Base-by-base conservation (phyloP, 768 basidiomycete genomes). In the Coprinopsis sp. region DNA sequence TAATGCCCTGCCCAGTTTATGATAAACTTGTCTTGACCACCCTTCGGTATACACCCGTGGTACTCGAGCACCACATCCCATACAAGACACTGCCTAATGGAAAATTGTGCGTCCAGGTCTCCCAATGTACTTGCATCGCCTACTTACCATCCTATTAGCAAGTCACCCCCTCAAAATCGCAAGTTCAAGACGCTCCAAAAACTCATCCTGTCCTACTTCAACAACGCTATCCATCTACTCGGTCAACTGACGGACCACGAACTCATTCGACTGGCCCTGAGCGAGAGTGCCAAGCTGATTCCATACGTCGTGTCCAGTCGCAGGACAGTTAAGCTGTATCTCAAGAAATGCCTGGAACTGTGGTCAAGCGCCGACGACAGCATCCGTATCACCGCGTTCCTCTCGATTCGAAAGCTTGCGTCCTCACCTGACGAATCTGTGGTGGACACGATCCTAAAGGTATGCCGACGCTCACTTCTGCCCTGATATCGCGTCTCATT, bases 11-110 rank as follows among this genome's bases (percentile, higher is more conserved):
- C 30, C 7, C 46, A 95, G 93, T 97, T n/a, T 98, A 94, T 69
- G 86, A 85, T 70, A 96, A 97, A 68, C 76, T 98, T 18, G 73
- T 99, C 34, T 79, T 79, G 10, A 95, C 94, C 1, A 69, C 92
- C 2, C 72, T 99, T 22, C 82, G 81, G 58, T 99, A 90, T 65
- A 94, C 94, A 0, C 94, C 96, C 2, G 76, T 97, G 31, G 76
- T 97, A 6, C 75, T 99, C 14, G 75, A 79, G 39, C 84, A 94
- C 58, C 94, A 97, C 55, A 72, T 88, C 28, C 94, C 95, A 0
- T 91, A 82, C 70, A 95, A 92, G 68, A 82, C 78, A 1, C 73
- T 84, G 21, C 60, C 82, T 1, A 82, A 82, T 54, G 96, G 94
- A 43, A 89, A 86, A 76, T 85, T 87, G 94, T 95, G 58, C 39